Conservation (phyloP, 139 green algal genomes). For the Chlamydomonas sp. region DNA sequence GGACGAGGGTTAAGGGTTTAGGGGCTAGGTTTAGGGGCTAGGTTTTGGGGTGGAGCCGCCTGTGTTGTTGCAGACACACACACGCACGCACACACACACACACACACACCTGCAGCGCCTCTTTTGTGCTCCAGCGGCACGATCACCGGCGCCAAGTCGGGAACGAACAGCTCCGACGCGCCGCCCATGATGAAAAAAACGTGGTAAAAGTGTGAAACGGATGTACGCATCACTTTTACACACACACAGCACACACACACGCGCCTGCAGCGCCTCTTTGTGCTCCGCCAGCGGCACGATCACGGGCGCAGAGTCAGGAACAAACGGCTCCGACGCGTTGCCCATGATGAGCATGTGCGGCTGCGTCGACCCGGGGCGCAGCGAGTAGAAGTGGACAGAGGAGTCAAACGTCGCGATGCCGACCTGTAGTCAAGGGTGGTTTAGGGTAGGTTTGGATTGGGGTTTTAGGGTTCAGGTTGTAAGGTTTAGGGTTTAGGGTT, state of each 20-base stretch:
- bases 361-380: constrained; percentile 30
- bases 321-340: constrained; percentile 56
- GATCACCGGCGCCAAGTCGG: constrained; percentile 30
- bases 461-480: too few relatives aligned
- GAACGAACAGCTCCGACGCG: constrained; percentile 46
- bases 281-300: constrained; percentile 32
- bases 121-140: constrained; percentile 35
- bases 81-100: too few relatives aligned
- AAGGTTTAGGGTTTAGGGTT: too few relatives aligned
- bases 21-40: too few relatives aligned
- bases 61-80: too few relatives aligned
- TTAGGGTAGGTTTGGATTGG: too few relatives aligned
- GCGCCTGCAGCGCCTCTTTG: constrained; percentile 32
- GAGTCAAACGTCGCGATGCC: constrained; percentile 78
- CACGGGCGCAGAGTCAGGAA: constrained; percentile 33
- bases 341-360: constrained; percentile 76
- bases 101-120: constrained; percentile 32
- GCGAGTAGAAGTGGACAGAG: constrained; percentile 74
- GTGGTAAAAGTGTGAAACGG: not conserved
- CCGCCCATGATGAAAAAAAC: constrained; percentile 74
- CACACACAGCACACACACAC: too few relatives aligned
- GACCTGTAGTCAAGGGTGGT: too few relatives aligned
- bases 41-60: too few relatives aligned
- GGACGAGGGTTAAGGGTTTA: too few relatives aligned
- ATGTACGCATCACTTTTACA: not conserved